phyloP scores from a whole-genome alignment of 1,284 basidiomycete species.

The Sanguinoderma infundibulare region DNA sequence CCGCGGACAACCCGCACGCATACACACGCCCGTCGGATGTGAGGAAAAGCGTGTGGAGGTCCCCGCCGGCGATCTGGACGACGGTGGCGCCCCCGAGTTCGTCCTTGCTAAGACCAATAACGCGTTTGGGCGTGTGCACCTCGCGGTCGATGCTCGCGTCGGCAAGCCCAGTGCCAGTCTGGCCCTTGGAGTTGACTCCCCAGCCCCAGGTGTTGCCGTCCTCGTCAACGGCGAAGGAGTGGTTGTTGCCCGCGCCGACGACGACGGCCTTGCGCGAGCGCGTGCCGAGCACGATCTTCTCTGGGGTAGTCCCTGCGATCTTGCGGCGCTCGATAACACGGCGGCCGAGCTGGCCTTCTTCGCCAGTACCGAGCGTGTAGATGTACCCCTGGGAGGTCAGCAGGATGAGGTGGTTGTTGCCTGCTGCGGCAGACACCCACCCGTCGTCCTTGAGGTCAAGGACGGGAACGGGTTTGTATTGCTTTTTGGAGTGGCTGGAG shows the following conservation, averaged over 20 bases:
- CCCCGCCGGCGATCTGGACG: slow-evolving; percentile 76
- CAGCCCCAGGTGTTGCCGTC: slow-evolving; percentile 87
- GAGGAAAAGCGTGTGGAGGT: slow-evolving; percentile 89
- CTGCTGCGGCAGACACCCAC: slow-evolving; percentile 78
- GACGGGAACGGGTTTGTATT: slow-evolving; percentile 75
- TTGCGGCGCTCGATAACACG: slow-evolving; percentile 84
- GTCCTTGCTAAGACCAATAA: slow-evolving; percentile 68
- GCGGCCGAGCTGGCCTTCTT: slow-evolving; percentile 87
- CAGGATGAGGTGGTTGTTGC: slow-evolving; percentile 87
- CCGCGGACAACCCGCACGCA: slow-evolving; percentile 81
- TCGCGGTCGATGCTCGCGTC: slow-evolving; percentile 53
- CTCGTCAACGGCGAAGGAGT: slow-evolving; percentile 89
- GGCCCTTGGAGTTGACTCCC: slow-evolving; percentile 85
- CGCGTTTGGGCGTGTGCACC: slow-evolving; percentile 71
- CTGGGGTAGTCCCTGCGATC: slow-evolving; percentile 82
- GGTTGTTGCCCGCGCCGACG: slow-evolving; percentile 83
- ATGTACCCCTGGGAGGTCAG: slow-evolving; percentile 86
- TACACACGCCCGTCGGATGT: slow-evolving; percentile 85
- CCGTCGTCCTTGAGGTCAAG: slow-evolving; percentile 75
- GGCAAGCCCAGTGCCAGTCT: slow-evolving; percentile 62
- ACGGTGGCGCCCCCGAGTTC: slow-evolving; percentile 73
- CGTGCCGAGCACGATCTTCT: slow-evolving; percentile 76
- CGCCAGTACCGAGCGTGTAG: slow-evolving; percentile 87
- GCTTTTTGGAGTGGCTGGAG: slow-evolving; percentile 64
- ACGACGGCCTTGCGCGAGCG: slow-evolving; percentile 72